Base-by-base conservation (phyloP, 2,329 filamentous ascomycete species). In the Colletotrichum chrysophilum region DNA sequence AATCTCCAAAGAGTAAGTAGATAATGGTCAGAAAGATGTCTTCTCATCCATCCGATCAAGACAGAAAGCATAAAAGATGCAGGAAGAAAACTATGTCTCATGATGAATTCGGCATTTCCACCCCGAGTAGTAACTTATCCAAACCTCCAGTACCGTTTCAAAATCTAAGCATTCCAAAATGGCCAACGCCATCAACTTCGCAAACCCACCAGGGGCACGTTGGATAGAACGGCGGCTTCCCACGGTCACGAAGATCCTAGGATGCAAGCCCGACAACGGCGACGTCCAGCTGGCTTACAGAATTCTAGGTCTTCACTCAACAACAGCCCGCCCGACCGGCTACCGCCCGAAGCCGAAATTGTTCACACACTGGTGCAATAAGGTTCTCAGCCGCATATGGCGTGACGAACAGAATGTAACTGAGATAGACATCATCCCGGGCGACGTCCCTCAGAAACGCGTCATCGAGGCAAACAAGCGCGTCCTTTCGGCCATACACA, bases 391-490 rank as follows among this genome's bases (percentile, higher is more conserved):
- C 5, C n/a, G 32, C 18, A 55, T 71, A 14, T 71, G 30, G 14
- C 38, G 38, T 48, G 18, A n/a, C 4, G 9, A 28, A 7, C 3
- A 32, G 1, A 8, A 21, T n/a, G 5, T n/a, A 0, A 2, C 0
- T 9, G 32, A 62, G n/a, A 62, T n/a, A 14, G 58, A 34, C 2
- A 34, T 21, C 28, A 6, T 32, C 4, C 16, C 4, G 18, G 72
- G 69, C 8, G 55, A 52, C 6, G 55, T 66, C 24, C 36, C 30
- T 3, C 38, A 75, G 61, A n/a, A 48, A 9, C 69, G 72, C 14
- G 43, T 66, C 38, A 24, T 75, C 61, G 68, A 61, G 69, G 72
- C 72, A 10, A 72, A 66, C 55, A 66, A 69, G 36, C 28, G 55
- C 13, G 9, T 75, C n/a, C 28, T 71, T 30, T 72, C 68, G 21